These are phyloP conservation scores for Musa acuminata DNA, from an alignment of 176 grass and related monocot genomes.

Conservation along the genomic window DNA sequence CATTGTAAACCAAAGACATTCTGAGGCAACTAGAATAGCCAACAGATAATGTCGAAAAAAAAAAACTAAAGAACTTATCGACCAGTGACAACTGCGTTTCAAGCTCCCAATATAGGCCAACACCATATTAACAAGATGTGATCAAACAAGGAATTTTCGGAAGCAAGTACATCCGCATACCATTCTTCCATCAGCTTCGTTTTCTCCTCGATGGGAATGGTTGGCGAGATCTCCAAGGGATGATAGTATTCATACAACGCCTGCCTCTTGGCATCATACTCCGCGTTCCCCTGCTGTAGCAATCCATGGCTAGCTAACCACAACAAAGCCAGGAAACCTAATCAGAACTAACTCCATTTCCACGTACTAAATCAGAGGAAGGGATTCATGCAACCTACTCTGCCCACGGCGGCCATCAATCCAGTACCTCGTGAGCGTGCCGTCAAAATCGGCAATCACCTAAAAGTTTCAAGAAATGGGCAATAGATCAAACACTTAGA, in stretches of 20 bases:
- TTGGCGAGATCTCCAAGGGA: slow-evolving; percentile 70
- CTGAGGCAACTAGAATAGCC: neutral
- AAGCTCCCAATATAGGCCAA: neutral
- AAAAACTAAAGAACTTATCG: too few species aligned
- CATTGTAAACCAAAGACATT: neutral
- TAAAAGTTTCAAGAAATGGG: slow-evolving; percentile 13
- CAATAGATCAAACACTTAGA: slow-evolving; percentile 1
- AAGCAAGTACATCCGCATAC: slow-evolving; percentile 1
- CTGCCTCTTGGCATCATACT: slow-evolving; percentile 77
- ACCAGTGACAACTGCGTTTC: neutral
- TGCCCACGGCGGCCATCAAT: slow-evolving; percentile 64
- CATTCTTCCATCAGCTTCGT: slow-evolving; percentile 94
- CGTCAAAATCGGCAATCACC: slow-evolving; percentile 97
- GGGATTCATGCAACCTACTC: slow-evolving; percentile 40
- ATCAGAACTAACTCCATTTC: neutral
- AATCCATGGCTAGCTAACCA: slow-evolving; percentile 65
- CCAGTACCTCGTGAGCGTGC: slow-evolving; percentile 89
- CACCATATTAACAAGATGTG: neutral
- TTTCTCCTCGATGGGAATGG: slow-evolving; percentile 71
- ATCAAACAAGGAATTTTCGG: neutral
- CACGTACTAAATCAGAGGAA: neutral
- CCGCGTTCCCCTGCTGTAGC: slow-evolving; percentile 70
- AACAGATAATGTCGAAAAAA: neutral
- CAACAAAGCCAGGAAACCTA: slow-evolving; percentile 9
- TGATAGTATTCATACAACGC: slow-evolving; percentile 80